Conservation (phyloP, 2,329 filamentous ascomycete species). For the Shiraia sp. region DNA sequence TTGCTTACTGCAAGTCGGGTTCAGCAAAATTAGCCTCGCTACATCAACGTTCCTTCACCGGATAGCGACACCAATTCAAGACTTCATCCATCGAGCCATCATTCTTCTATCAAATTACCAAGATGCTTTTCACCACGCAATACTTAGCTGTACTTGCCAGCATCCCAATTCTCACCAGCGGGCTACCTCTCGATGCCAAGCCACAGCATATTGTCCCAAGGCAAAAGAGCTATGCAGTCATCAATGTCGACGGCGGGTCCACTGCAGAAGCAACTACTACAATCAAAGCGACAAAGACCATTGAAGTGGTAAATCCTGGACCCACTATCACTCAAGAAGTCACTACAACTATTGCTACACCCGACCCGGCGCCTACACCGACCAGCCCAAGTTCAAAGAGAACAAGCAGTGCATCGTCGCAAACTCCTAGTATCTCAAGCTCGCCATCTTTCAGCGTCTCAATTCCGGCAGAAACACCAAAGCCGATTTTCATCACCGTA, state of each 20-base stretch:
- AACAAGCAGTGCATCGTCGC: slow-evolving; percentile 10
- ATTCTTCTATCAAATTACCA: slow-evolving; percentile 14
- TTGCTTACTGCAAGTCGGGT: slow-evolving; percentile 9
- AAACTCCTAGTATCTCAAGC: no score
- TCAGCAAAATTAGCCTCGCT: slow-evolving; percentile 12
- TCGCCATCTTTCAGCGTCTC: slow-evolving; percentile 10
- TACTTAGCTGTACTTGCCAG: slow-evolving; percentile 24
- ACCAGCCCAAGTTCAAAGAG: slow-evolving; percentile 15
- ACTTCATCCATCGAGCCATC: slow-evolving; percentile 4
- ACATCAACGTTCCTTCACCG: slow-evolving; percentile 12
- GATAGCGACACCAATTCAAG: slow-evolving; percentile 3
- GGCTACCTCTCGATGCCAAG: slow-evolving; percentile 32
- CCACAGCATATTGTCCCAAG: slow-evolving; percentile 22
- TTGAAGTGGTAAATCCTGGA: slow-evolving; percentile 26
- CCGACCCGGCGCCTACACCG: slow-evolving; percentile 12
- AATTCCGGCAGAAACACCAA: slow-evolving; percentile 17
- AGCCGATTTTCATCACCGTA: slow-evolving; percentile 35
- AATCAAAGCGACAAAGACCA: slow-evolving; percentile 29
- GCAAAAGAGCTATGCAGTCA: slow-evolving; percentile 42
- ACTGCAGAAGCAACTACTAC: slow-evolving; percentile 27
- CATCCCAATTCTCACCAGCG: slow-evolving; percentile 24
- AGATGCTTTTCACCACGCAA: slow-evolving; percentile 32
- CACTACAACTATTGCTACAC: slow-evolving; percentile 20
- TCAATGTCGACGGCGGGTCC: slow-evolving; percentile 46
- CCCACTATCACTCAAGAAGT: slow-evolving; percentile 30